A percentile compares a stretch with the other conserved stretches of the same genome.
Conservation (phyloP, 2,329 filamentous ascomycete genomes). For the Orbilia javanica region DNA sequence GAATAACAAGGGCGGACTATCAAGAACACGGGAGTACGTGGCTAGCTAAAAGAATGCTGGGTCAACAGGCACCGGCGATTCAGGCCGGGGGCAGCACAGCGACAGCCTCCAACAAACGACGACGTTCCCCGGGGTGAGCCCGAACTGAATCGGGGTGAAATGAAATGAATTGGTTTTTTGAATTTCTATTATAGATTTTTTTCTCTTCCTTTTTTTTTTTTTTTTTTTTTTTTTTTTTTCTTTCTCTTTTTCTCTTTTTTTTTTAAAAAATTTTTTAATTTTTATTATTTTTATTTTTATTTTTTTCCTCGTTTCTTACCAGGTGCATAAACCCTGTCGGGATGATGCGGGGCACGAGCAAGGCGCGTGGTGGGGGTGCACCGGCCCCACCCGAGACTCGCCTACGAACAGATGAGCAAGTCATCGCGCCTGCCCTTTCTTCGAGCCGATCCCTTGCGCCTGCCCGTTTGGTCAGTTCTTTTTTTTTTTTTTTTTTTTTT, state of each 20-base stretch:
- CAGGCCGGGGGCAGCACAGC: conserved; percentile 19
- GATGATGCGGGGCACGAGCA: conserved; percentile 14
- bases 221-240: too few relatives aligned
- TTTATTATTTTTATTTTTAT: not conserved
- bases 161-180: not conserved
- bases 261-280: not conserved
- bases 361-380: conserved; percentile 9
- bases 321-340: not conserved
- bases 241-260: not conserved
- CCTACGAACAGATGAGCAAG: conserved; percentile 22
- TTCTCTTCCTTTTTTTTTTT: not conserved
- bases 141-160: not conserved
- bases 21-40: conserved; percentile 83
- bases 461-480: conserved; percentile 20
- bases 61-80: conserved; percentile 55
- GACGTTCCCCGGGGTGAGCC: conserved; percentile 44
- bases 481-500: conserved; percentile 37
- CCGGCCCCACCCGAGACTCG: conserved; percentile 18
- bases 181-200: not conserved
- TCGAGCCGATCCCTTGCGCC: conserved; percentile 17
- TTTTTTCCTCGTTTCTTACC: not conserved
- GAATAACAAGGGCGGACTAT: conserved; percentile 90
- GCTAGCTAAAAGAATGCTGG: conserved; percentile 78
- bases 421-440: conserved; percentile 34
- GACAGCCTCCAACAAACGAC: conserved; percentile 32